Conservation (phyloP, 2,329 filamentous ascomycete species). For the Ophiostoma angusticollis region DNA sequence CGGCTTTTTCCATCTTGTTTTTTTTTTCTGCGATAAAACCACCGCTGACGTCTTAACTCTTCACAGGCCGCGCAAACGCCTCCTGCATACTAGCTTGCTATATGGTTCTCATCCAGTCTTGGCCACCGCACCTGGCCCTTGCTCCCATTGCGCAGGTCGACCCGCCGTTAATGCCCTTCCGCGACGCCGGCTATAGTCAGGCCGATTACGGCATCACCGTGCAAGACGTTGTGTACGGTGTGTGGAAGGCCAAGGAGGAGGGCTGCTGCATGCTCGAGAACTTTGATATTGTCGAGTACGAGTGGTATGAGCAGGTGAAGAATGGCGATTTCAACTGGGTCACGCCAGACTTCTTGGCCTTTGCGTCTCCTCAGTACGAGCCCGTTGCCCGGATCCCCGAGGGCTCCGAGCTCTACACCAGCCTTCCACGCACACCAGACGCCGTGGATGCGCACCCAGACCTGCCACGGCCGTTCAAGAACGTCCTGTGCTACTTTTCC, state of each 20-base stretch:
- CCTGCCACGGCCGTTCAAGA: constrained; percentile 83
- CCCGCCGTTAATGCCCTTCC: constrained; percentile 95
- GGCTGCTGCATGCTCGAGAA: constrained; percentile 81
- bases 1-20: neutral
- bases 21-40: constrained; percentile 15
- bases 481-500: constrained; percentile 80
- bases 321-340: constrained; percentile 99
- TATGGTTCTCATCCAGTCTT: constrained; percentile 96
- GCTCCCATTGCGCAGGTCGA: constrained; percentile 95
- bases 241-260: constrained; percentile 98
- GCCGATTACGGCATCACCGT: constrained; percentile 93
- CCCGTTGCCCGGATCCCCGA: constrained; percentile 61
- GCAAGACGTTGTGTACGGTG: constrained; percentile 94
- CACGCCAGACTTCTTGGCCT: constrained; percentile 86
- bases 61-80: constrained; percentile 71
- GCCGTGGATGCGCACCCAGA: constrained; percentile 57
- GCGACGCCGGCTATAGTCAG: constrained; percentile 95
- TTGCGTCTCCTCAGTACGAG: constrained; percentile 82
- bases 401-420: constrained; percentile 59
- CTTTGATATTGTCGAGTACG: constrained; percentile 95
- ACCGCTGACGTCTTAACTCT: no score
- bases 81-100: constrained; percentile 93
- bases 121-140: constrained; percentile 90
- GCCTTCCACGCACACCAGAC: constrained; percentile 62
- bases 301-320: constrained; percentile 88